These are phyloP conservation scores for Kalmanozyma brasiliensis DNA, from an alignment of 1,284 basidiomycete genomes.

Conservation along the genomic window DNA sequence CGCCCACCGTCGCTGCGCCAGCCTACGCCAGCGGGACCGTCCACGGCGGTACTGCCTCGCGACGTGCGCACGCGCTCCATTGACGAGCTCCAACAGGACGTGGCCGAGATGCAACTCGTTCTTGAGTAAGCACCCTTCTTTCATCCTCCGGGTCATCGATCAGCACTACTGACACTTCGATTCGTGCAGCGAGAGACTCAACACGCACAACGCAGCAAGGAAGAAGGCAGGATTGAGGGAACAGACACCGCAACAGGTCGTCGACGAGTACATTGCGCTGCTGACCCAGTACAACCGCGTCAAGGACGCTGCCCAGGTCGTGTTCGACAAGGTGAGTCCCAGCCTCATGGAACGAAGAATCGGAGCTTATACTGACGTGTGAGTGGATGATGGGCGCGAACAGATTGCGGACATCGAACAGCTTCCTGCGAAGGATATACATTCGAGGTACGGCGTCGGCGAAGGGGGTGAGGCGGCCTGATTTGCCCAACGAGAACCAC, in stretches of 20 bases:
- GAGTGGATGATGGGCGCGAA: not conserved
- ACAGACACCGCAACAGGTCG: constrained; percentile 30
- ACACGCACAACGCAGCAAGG: constrained; percentile 24
- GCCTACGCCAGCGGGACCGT: not conserved
- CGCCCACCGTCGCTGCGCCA: not conserved
- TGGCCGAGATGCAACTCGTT: constrained; percentile 23
- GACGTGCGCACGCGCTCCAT: constrained; percentile 15
- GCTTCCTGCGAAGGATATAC: constrained; percentile 28
- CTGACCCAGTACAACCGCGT: constrained; percentile 42
- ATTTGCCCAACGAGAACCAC: too few relatives aligned
- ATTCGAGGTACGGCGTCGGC: constrained; percentile 27
- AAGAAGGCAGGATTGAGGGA: constrained; percentile 4
- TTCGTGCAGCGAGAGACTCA: constrained; percentile 15
- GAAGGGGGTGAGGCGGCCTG: not conserved
- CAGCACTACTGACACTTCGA: too few relatives aligned
- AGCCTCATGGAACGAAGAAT: not conserved
- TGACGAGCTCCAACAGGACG: constrained; percentile 23
- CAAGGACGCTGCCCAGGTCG: constrained; percentile 34
- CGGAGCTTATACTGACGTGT: too few relatives aligned
- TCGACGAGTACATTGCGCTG: constrained; percentile 31
- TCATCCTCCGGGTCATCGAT: too few relatives aligned
- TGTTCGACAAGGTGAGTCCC: constrained; percentile 37
- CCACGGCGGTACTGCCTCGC: not conserved
- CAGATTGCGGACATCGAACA: constrained; percentile 46
- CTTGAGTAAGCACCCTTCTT: constrained; percentile 21